Evolutionary conservation across 2,329 filamentous ascomycete species (phyloP), one percentile per base, ranked within the genome.

Genomic region (Colletotrichum cordylinicola): DNA sequence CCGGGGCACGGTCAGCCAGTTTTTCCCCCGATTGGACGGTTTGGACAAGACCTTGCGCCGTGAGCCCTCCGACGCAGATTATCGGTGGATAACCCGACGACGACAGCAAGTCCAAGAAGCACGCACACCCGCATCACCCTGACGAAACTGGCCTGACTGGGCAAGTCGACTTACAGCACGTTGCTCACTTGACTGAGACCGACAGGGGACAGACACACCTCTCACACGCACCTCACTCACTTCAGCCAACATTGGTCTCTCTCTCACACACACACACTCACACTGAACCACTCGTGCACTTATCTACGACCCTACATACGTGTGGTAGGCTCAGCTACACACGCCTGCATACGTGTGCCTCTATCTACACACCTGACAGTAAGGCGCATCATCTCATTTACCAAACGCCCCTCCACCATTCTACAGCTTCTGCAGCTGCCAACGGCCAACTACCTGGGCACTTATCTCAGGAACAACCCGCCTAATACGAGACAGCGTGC

Each of bases 371-470:
- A 62, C 72, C 72, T 37, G 15, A 7, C 18, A 61, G 24, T 24
- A 24, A 24, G 48, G 43, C 37, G 61, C 52, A 52, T 75, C 67
- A 27, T 74, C 66, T 74, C 72, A 24, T 67, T 37, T 43, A 61
- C 62, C 27, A 67, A 48, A 75, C 72, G n/a, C 72, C 68, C 62
- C 72, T 61, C 69, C 61, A 62, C 33, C 31, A 64, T 67, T 67
- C n/a, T 60, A 66, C 48, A 74, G 52, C 67, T 75, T 72, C 72
- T 62, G 72, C 72, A 75, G 72, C 68, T 72, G 72, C 62, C 72
- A 75, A 75, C 72, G 55, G 70, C 52, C 61, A 39, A 55, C 9
- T n/a, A 35, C 37, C 56, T 27, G n/a, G 72, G 27, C 72, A 72
- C 69, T 72, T 62, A 72, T 72, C 72, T 75, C 72, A 75, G 62